Percentiles rank a stretch among this genome's conserved stretches.
Conservation (phyloP, 805 yeast species). For the Suhomyces sp. region DNA sequence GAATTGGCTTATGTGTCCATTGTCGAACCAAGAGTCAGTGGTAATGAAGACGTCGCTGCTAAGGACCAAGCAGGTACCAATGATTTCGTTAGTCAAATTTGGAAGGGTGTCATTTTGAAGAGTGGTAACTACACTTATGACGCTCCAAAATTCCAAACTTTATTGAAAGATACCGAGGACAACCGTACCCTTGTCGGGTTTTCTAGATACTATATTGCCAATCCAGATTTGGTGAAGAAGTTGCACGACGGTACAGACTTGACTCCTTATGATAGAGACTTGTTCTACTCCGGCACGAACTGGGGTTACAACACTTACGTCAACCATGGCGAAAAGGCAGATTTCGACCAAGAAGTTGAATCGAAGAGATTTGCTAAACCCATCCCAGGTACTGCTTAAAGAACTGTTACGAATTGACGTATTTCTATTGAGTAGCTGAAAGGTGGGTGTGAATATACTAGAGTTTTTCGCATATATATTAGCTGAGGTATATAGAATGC, state of each 20-base stretch:
- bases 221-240: slow-evolving; percentile 53
- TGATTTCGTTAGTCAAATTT: slow-evolving; percentile 23
- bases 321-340: background rate
- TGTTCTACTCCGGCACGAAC: slow-evolving; percentile 35
- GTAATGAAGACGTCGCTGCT: slow-evolving; percentile 20
- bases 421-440: no score
- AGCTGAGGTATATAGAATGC: no score
- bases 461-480: no score
- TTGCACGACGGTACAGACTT: slow-evolving; percentile 38
- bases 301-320: slow-evolving; percentile 34
- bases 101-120: slow-evolving; percentile 30
- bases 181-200: slow-evolving; percentile 32
- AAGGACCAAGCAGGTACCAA: slow-evolving; percentile 27
- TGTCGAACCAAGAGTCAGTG: slow-evolving; percentile 37
- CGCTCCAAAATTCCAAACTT: slow-evolving; percentile 14
- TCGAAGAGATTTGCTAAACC: slow-evolving; percentile 7
- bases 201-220: slow-evolving; percentile 52
- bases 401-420: no score
- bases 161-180: slow-evolving; percentile 10
- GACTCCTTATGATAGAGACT: slow-evolving; percentile 37
- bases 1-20: slow-evolving; percentile 33
- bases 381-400: background rate
- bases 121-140: slow-evolving; percentile 24
- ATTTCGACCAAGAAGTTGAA: background rate
- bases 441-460: no score